phyloP scores from a whole-genome alignment of 169 alveolate species.

The Plasmodium coatneyi region DNA sequence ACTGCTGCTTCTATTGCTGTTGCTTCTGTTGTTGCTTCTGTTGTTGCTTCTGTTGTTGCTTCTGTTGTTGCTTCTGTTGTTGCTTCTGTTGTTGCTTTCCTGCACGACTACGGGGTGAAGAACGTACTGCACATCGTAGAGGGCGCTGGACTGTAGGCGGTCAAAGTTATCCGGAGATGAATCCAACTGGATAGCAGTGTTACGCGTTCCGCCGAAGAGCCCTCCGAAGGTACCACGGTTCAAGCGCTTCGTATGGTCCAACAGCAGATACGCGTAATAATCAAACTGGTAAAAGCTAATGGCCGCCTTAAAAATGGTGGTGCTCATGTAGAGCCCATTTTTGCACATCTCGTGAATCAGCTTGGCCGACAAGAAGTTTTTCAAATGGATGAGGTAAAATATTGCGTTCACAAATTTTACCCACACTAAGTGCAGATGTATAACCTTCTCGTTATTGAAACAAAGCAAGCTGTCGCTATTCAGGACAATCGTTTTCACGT shows the following conservation, averaged over 20 bases:
- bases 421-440: conserved; percentile 53
- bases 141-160: conserved; percentile 15
- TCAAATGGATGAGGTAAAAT: conserved; percentile 22
- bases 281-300: conserved; percentile 50
- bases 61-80: neutral
- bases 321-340: conserved; percentile 35
- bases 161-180: conserved; percentile 1
- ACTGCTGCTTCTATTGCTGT: neutral
- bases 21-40: no score
- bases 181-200: neutral
- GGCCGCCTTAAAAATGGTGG: conserved; percentile 32
- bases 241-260: conserved; percentile 31
- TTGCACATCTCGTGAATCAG: conserved; percentile 32
- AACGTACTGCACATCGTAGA: conserved; percentile 34
- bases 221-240: neutral
- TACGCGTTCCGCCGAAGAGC: neutral
- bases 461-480: conserved; percentile 17
- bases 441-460: conserved; percentile 21
- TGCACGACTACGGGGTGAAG: conserved; percentile 39
- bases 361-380: conserved; percentile 25
- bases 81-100: neutral
- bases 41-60: neutral
- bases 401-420: conserved; percentile 23
- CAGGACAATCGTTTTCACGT: conserved; percentile 15
- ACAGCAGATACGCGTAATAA: conserved; percentile 27